A percentile compares a stretch with the other conserved stretches of the same genome.
phyloP scores from a whole-genome alignment of 2,329 filamentous ascomycete species.

The Cladosporium colombiae region DNA sequence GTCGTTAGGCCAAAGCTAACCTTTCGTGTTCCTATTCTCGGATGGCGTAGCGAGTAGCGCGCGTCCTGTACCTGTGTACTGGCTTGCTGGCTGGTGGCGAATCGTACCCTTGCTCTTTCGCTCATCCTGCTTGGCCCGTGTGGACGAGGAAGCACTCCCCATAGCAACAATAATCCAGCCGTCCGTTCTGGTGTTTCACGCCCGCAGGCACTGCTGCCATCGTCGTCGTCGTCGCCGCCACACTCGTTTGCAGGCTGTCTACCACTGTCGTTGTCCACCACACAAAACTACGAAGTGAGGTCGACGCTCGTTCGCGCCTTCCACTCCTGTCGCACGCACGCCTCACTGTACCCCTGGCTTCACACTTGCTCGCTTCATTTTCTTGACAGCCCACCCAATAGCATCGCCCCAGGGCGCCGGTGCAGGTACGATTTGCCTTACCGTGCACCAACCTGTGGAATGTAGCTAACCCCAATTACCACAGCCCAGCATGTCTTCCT shows the following conservation, averaged over 20 bases:
- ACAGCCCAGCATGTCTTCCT: conserved; percentile 20
- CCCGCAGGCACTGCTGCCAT: neutral
- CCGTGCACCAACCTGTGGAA: conserved; percentile 1
- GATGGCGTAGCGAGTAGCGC: neutral
- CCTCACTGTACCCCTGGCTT: neutral
- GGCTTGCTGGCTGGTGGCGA: neutral
- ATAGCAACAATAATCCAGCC: conserved; percentile 11
- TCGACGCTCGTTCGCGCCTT: conserved; percentile 8
- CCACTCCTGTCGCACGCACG: neutral
- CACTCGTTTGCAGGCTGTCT: conserved; percentile 7
- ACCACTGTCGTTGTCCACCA: neutral
- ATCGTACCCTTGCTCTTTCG: neutral
- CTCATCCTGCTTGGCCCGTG: conserved; percentile 4
- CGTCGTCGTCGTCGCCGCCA: neutral
- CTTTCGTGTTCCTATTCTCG: neutral
- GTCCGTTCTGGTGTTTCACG: conserved; percentile 9
- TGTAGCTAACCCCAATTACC: conserved; percentile 1
- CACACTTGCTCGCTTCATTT: neutral
- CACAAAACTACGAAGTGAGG: neutral
- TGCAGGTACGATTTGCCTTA: conserved; percentile 10
- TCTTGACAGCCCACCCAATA: neutral
- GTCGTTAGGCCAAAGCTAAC: conserved; percentile 2
- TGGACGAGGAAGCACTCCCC: neutral
- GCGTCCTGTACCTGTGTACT: neutral
- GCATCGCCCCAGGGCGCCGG: conserved; percentile 12